These are phyloP conservation scores for Phytophthora fragariae DNA, from an alignment of 352 stramenopile genomes.

Conservation along the genomic window DNA sequence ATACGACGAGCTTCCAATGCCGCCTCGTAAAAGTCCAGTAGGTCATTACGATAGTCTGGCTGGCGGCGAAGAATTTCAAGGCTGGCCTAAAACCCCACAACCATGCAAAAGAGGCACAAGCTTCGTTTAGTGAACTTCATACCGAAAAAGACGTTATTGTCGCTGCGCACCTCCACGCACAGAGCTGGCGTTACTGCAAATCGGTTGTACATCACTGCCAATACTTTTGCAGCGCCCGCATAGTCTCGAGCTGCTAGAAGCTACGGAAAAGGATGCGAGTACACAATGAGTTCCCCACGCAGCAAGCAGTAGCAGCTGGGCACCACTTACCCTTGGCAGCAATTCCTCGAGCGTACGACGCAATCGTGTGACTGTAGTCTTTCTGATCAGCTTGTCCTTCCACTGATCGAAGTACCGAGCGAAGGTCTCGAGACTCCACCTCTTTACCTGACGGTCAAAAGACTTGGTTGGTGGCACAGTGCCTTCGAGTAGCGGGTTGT, in stretches of 20 bases:
- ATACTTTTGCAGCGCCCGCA: conserved; percentile 66
- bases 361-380: conserved; percentile 43
- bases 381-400: conserved; percentile 43
- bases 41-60: conserved; percentile 54
- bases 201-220: conserved; percentile 74
- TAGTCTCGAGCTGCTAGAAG: conserved; percentile 78
- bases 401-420: conserved; percentile 59
- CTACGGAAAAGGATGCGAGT: conserved; percentile 33
- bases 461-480: conserved; percentile 32
- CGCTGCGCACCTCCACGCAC: conserved; percentile 64
- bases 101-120: background rate
- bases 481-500: conserved; percentile 41
- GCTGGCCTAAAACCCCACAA: conserved; percentile 54
- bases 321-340: conserved; percentile 49
- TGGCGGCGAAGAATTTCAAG: conserved; percentile 78
- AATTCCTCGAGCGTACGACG: conserved; percentile 56
- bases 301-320: background rate
- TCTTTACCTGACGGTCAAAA: conserved; percentile 50
- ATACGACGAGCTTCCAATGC: conserved; percentile 51
- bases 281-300: background rate
- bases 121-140: background rate
- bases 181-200: conserved; percentile 63
- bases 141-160: background rate
- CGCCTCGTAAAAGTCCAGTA: conserved; percentile 67
- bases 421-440: background rate